These are phyloP conservation scores for Bonia amplexicaulis DNA, from an alignment of 176 grass and related monocot species.

Conservation along the genomic window DNA sequence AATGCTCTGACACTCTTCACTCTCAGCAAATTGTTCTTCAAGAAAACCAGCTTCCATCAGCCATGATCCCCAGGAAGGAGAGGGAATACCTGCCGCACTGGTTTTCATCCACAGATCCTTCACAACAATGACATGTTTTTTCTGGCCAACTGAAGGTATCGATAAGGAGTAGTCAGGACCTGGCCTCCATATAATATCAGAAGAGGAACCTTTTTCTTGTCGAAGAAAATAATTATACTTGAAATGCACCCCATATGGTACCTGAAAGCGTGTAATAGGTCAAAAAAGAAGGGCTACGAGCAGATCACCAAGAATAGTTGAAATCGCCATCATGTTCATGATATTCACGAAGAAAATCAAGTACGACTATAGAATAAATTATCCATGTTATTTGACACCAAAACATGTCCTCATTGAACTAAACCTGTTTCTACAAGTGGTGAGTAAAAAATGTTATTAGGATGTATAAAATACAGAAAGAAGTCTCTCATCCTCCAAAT, in stretches of 20 bases:
- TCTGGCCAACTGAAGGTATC: conserved; percentile 55
- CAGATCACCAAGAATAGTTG: neutral
- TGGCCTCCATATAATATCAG: conserved; percentile 67
- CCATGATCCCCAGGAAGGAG: conserved; percentile 87
- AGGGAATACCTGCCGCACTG: conserved; percentile 33
- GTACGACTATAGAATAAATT: conserved; percentile 3
- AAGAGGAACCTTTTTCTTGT: conserved; percentile 42
- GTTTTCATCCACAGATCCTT: conserved; percentile 79
- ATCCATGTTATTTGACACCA: neutral
- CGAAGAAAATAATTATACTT: conserved; percentile 96
- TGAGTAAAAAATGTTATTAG: neutral
- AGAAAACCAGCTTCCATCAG: conserved; percentile 46
- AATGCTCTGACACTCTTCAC: conserved; percentile 19
- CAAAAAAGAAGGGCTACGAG: neutral
- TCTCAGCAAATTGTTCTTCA: conserved; percentile 24
- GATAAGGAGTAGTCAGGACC: conserved; percentile 79
- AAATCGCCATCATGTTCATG: neutral
- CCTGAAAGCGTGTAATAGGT: conserved; percentile 48
- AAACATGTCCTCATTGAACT: neutral
- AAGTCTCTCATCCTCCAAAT: neutral
- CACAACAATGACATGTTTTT: conserved; percentile 62
- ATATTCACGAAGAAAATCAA: conserved; percentile 14
- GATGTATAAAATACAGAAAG: conserved; percentile 9
- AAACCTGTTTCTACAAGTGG: conserved; percentile 3
- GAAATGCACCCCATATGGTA: conserved; percentile 85